These are phyloP conservation scores for Colletotrichum camelliae DNA, from an alignment of 2,329 filamentous ascomycete genomes.

Conservation along the genomic window DNA sequence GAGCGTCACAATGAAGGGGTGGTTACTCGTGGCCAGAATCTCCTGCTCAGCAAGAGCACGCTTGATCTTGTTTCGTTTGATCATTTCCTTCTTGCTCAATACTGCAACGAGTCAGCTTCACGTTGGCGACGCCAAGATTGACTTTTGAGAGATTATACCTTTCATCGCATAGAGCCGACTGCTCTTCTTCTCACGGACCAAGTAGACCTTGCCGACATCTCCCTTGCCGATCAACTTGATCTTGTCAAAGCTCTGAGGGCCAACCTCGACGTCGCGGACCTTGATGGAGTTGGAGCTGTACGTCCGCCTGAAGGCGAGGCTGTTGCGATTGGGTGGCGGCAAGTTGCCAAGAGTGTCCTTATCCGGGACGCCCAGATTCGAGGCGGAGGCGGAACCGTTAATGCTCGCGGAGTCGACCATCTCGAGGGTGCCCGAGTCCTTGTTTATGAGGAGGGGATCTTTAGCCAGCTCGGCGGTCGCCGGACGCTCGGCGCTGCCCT, in stretches of 20 bases:
- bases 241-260: conserved; percentile 96
- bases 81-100: conserved; percentile 99
- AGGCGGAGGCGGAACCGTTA: conserved; percentile 32
- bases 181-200: conserved; percentile 98
- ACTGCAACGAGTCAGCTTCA: conserved; percentile 63
- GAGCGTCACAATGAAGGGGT: conserved; percentile 97
- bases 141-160: conserved; percentile 59
- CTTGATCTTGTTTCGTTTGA: conserved; percentile 99
- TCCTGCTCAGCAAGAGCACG: conserved; percentile 96
- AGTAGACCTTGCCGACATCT: conserved; percentile 97
- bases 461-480: conserved; percentile 87
- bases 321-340: conserved; percentile 69
- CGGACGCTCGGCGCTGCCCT: conserved; percentile 69
- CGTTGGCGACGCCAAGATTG: neutral
- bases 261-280: conserved; percentile 94
- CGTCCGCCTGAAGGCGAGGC: conserved; percentile 85
- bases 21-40: conserved; percentile 97
- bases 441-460: conserved; percentile 71
- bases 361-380: conserved; percentile 40
- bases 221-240: conserved; percentile 99
- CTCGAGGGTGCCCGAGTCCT: conserved; percentile 52
- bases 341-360: conserved; percentile 65
- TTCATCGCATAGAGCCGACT: conserved; percentile 97
- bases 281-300: conserved; percentile 99
- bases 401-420: conserved; percentile 49